Evolutionary conservation across 495 filamentous ascomycete species (phyloP), one percentile per base, ranked within the genome.

Genomic region (Melanomma pulvis-pyrius): DNA sequence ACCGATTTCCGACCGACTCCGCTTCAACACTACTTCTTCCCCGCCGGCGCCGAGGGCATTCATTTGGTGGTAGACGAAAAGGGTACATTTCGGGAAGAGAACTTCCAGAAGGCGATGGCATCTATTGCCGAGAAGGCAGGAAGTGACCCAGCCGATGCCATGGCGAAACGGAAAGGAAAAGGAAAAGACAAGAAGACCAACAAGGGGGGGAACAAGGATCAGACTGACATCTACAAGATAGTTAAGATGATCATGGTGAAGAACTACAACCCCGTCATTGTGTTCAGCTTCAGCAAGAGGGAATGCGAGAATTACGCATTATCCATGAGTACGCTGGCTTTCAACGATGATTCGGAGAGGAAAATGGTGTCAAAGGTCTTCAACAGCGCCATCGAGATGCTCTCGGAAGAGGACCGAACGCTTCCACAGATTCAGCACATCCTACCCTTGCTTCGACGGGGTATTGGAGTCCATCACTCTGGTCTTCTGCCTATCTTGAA

Each of bases 231-330:
- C 60, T 93, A 90, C 79, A 97, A 97, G 80, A 94, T 98, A 67
- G 90, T 98, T 53, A 90, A 88, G 74, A 98, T 98, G 96, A 96
- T 97, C 69, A 96, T 98, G 90, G 81, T 91, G 74, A 94, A 92
- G 78, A 92, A 88, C 69, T 92, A 92, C 76, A 97, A 98, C 71
- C 94, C 94, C 0, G 96, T 98, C 70, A 98, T 98, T 72, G 92
- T 98, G 44, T 98, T 98, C 84, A 96, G 91, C 75, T 98, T 98
- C 82, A 96, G 92, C 82, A 98, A 98, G 81, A 85, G 94, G 54
- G 92, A 97, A 63, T 97, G 93, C 74, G 94, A 98, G 78, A 82
- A 83, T 50, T 84, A 90, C 73, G 94, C 94, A 21, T 78, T 98
- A 46, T 83, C 91, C 68, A 91, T 96, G 80, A 92, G 87, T 62